Base-by-base conservation (phyloP, 371 early-diverging fungal genomes). In the Mortierella sp. region DNA sequence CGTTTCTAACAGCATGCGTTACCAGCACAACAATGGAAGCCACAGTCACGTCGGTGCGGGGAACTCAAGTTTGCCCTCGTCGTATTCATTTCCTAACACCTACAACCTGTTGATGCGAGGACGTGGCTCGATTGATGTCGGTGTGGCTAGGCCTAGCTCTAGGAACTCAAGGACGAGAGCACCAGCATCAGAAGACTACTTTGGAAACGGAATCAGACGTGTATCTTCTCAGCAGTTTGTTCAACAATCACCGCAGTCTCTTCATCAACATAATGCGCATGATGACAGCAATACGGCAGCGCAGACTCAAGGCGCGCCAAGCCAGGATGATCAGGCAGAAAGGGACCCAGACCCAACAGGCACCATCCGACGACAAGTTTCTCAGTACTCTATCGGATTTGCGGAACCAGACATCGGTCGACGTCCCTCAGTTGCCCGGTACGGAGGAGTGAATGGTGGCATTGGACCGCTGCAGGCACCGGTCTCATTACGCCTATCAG, bases 81-180 rank as follows among this genome's bases (percentile, higher is more conserved):
- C 58, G 6, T 27, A 59, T 26, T 56, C 72, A 15, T 12, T 46
- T 15, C 73, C 73, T 8, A 67, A 61, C 32, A 58, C 68, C 28
- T 73, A 63, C 47, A 73, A 67, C 31, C 3, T 62, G 48, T 37
- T 54, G 59, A 66, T 73, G 63, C 73, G 73, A 8, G 73, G 67
- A 19, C 73, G 73, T 12, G 73, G 67, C 17, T 67, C 68, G 4
- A 41, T 52, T 8, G 73, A 73, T 47, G 50, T 47, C 30, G 34
- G 60, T 7, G 37, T 34, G 32, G 54, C 46, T 0, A 42, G 66
- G 44, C 47, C 73, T 24, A 67, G 24, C 46, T 73, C 73, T 0
- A 61, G 73, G 42, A 73, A 24, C 39, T 62, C 63, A 4, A 50
- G 68, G 11, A 53, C 48, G 17, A 49, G 73, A 0, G 59, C 63